A percentile compares a stretch with the other conserved stretches of the same genome.
These are phyloP conservation scores for Stenogyne calaminthoides DNA, from an alignment of 305 asterid genomes.

Conservation along the genomic window DNA sequence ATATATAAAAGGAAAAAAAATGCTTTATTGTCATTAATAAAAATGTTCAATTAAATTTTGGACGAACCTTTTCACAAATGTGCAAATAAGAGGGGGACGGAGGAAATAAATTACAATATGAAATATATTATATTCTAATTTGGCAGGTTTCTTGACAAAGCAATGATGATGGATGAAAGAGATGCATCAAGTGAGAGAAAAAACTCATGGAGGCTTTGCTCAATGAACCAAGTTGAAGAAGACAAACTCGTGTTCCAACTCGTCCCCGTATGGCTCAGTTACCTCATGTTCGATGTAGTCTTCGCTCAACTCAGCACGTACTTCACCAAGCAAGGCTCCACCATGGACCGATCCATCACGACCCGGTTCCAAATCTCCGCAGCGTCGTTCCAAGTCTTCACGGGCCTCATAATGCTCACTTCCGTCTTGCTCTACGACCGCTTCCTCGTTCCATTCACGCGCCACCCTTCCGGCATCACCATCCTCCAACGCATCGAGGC, in stretches of 20 bases:
- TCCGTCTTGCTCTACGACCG: constrained; percentile 51
- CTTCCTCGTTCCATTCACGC: constrained; percentile 43
- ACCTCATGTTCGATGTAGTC: constrained; percentile 51
- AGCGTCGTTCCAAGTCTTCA: constrained; percentile 62
- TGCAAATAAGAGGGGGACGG: too few species aligned
- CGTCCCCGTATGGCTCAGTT: constrained; percentile 63
- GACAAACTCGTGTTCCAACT: constrained; percentile 62
- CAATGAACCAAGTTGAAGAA: constrained; percentile 60
- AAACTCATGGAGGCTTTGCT: constrained; percentile 56
- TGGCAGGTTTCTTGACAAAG: constrained; percentile 59
- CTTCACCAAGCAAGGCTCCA: constrained; percentile 67
- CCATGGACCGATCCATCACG: constrained; percentile 44
- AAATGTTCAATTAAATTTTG: too few species aligned
- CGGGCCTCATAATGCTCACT: constrained; percentile 54
- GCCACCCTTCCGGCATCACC: constrained; percentile 57
- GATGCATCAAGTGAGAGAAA: constrained; percentile 42
- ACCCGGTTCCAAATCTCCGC: constrained; percentile 43
- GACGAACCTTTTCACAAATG: too few species aligned
- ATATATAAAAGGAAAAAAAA: too few species aligned
- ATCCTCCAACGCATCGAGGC: constrained; percentile 57
- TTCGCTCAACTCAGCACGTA: constrained; percentile 60
- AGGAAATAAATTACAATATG: too few species aligned
- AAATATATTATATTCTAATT: not conserved
- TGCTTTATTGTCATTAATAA: too few species aligned
- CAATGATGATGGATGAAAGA: constrained; percentile 39